These are phyloP conservation scores for Lachnellula cervina DNA, from an alignment of 2,329 filamentous ascomycete genomes.

Conservation along the genomic window DNA sequence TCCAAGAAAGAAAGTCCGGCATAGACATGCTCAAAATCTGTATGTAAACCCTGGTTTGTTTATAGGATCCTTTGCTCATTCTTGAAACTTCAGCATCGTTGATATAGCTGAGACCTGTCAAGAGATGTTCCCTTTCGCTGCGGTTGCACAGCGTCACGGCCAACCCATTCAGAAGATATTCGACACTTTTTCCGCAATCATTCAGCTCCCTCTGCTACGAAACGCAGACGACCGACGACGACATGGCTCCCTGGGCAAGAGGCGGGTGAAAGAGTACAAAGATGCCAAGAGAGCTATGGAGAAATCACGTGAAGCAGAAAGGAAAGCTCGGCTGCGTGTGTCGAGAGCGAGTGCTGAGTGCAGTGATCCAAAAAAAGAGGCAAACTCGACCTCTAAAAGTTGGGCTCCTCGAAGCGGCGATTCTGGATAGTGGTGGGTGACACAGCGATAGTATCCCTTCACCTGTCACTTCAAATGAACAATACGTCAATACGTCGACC, in stretches of 20 bases:
- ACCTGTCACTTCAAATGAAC: not conserved
- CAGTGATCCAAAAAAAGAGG: slow-evolving; percentile 1
- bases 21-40: slow-evolving; percentile 24
- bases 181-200: slow-evolving; percentile 44
- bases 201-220: slow-evolving; percentile 44
- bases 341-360: slow-evolving; percentile 11
- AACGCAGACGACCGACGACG: slow-evolving; percentile 41
- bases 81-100: slow-evolving; percentile 37
- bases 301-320: slow-evolving; percentile 26
- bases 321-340: slow-evolving; percentile 6
- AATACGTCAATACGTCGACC: not conserved
- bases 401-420: slow-evolving; percentile 13
- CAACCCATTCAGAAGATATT: slow-evolving; percentile 40
- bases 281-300: slow-evolving; percentile 38
- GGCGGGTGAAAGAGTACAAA: slow-evolving; percentile 38
- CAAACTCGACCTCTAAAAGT: not conserved
- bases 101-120: slow-evolving; percentile 47
- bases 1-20: not conserved
- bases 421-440: slow-evolving; percentile 11
- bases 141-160: slow-evolving; percentile 42
- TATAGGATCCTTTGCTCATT: not conserved
- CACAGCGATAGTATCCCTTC: not conserved
- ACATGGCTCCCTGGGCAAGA: slow-evolving; percentile 38
- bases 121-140: slow-evolving; percentile 41
- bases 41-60: slow-evolving; percentile 9